A percentile compares a stretch with the other conserved stretches of the same genome.
phyloP scores from a whole-genome alignment of 371 early-diverging fungal genomes.

The Umbelopsis sp. region DNA sequence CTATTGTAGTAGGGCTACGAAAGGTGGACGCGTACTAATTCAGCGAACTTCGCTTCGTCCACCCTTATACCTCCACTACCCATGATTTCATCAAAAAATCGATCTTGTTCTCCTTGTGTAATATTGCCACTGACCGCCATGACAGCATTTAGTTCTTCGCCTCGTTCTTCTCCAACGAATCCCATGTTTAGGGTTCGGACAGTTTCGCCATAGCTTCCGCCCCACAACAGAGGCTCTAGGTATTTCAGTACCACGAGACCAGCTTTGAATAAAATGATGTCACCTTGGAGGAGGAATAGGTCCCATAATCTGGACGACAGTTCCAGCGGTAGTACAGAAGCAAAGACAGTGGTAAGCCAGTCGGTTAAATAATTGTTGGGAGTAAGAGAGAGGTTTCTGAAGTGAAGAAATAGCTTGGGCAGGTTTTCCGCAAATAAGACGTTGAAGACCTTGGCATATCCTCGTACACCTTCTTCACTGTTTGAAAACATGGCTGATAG shows the following conservation, averaged over 20 bases:
- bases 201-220: slow-evolving; percentile 52
- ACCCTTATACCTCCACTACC: slow-evolving; percentile 42
- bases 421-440: slow-evolving; percentile 55
- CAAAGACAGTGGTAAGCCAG: slow-evolving; percentile 58
- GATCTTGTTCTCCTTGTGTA: slow-evolving; percentile 50
- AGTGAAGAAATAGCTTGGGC: slow-evolving; percentile 53
- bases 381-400: slow-evolving; percentile 50
- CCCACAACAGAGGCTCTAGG: slow-evolving; percentile 52
- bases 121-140: slow-evolving; percentile 53
- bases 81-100: slow-evolving; percentile 53
- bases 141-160: slow-evolving; percentile 45
- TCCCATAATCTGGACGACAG: slow-evolving; percentile 51
- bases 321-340: slow-evolving; percentile 52
- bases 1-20: neutral
- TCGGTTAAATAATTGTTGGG: slow-evolving; percentile 54
- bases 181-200: slow-evolving; percentile 43
- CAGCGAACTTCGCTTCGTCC: slow-evolving; percentile 42
- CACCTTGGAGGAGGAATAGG: slow-evolving; percentile 51
- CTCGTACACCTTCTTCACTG: slow-evolving; percentile 44
- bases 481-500: slow-evolving; percentile 43
- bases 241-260: slow-evolving; percentile 52
- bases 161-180: slow-evolving; percentile 39
- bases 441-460: slow-evolving; percentile 55
- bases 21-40: slow-evolving; percentile 27
- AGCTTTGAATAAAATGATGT: slow-evolving; percentile 51